These are phyloP conservation scores for Coniella lustricola DNA, from an alignment of 2,329 filamentous ascomycete genomes.

Conservation along the genomic window DNA sequence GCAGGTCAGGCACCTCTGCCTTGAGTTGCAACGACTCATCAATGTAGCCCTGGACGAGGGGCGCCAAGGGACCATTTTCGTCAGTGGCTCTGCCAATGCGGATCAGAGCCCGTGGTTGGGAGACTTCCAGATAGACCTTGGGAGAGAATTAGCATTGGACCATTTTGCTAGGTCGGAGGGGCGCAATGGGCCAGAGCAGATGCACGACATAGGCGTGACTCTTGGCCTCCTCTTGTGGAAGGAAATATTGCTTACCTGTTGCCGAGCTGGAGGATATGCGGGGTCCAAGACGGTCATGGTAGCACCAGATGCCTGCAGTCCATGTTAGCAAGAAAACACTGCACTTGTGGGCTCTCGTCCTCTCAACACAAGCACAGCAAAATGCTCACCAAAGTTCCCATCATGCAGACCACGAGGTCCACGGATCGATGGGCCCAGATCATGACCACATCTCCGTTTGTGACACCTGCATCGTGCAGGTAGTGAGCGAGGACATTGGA, in stretches of 20 bases:
- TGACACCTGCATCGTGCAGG: conserved; percentile 64
- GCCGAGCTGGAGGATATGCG: conserved; percentile 70
- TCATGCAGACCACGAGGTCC: conserved; percentile 58
- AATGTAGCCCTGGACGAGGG: conserved; percentile 56
- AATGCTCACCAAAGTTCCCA: conserved; percentile 50
- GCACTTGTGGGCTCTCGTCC: no score
- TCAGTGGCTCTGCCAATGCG: conserved; percentile 64
- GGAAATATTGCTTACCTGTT: conserved; percentile 37
- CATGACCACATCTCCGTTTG: conserved; percentile 85
- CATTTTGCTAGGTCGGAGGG: no score
- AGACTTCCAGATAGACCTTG: conserved; percentile 62
- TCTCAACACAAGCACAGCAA: neutral
- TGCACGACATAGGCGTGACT: neutral
- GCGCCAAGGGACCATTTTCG: conserved; percentile 53
- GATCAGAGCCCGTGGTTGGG: conserved; percentile 61
- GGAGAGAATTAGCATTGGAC: no score
- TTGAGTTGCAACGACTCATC: conserved; percentile 64
- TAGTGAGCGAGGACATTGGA: conserved; percentile 77
- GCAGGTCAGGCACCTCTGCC: conserved; percentile 66
- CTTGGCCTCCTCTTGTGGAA: neutral
- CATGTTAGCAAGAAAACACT: neutral
- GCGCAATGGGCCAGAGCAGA: neutral
- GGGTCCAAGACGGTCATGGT: conserved; percentile 69
- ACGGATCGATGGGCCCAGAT: conserved; percentile 81
- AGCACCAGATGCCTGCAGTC: conserved; percentile 46